Percentiles rank a stretch among this genome's conserved stretches.
phyloP scores from a whole-genome alignment of 1,139 yeast species.

The Taphrina wiesneri region DNA sequence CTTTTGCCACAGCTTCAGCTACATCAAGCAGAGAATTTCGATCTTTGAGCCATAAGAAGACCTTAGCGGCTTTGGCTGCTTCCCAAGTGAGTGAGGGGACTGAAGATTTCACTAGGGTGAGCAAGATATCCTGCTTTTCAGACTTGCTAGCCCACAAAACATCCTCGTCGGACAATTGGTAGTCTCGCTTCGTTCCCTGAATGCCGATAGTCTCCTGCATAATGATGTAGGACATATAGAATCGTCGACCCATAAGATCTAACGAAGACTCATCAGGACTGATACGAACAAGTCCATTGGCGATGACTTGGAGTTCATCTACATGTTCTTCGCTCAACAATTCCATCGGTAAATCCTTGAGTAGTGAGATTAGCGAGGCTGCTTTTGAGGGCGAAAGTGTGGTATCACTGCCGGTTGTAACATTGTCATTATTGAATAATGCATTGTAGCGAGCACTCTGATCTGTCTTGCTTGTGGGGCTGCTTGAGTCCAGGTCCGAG shows the following conservation, averaged over 20 bases:
- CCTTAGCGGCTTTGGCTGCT: constrained; percentile 60
- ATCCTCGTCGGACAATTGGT: constrained; percentile 48
- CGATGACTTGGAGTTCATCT: background rate
- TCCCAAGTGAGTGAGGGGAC: constrained; percentile 58
- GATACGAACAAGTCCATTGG: background rate
- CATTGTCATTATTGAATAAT: background rate
- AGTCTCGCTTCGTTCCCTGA: too few species aligned
- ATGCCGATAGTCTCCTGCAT: background rate
- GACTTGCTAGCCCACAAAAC: constrained; percentile 70
- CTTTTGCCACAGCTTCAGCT: constrained; percentile 52
- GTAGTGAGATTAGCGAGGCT: constrained; percentile 1
- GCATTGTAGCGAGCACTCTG: background rate
- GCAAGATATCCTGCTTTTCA: constrained; percentile 60
- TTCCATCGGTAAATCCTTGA: background rate
- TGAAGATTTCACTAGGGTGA: constrained; percentile 56
- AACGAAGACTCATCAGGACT: constrained; percentile 1
- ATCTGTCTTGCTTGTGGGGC: background rate
- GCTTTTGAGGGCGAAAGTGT: constrained; percentile 3
- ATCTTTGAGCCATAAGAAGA: constrained; percentile 72
- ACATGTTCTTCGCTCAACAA: background rate
- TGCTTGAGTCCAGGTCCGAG: background rate
- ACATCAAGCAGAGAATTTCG: constrained; percentile 52
- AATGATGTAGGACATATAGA: constrained; percentile 9
- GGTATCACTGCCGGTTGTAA: background rate
- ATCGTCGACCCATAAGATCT: constrained; percentile 21